A percentile compares a stretch with the other conserved stretches of the same genome.
These are phyloP conservation scores for Trametes coccinea DNA, from an alignment of 768 basidiomycete genomes.

Conservation along the genomic window DNA sequence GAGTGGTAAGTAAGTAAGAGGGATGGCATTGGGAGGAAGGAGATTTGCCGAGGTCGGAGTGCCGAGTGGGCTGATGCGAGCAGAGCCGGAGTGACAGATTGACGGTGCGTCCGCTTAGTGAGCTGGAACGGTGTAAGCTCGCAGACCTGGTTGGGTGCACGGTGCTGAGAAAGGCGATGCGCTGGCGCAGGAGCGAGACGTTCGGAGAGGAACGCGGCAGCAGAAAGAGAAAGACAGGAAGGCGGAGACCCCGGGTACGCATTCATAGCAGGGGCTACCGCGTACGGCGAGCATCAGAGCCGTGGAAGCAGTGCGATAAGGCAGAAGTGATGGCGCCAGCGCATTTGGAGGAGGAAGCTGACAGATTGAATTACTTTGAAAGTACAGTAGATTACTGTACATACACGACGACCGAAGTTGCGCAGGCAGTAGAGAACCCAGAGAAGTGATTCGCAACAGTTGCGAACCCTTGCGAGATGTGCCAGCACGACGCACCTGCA, in stretches of 20 bases:
- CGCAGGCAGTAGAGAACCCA: too few relatives aligned
- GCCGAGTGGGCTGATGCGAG: not conserved
- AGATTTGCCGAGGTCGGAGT: not conserved
- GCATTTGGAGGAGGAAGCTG: not conserved
- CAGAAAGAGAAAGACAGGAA: not conserved
- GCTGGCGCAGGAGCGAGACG: not conserved
- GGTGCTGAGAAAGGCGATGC: not conserved
- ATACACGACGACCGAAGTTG: too few relatives aligned
- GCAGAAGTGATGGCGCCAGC: not conserved
- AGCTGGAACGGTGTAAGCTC: not conserved
- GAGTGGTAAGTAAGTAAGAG: too few relatives aligned
- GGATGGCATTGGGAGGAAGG: too few relatives aligned
- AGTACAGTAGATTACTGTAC: too few relatives aligned
- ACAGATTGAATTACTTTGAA: not conserved
- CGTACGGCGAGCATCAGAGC: not conserved
- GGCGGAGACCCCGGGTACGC: slow-evolving; percentile 9
- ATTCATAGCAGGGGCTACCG: not conserved
- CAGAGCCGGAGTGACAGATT: not conserved
- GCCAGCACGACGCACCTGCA: too few relatives aligned
- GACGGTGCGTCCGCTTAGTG: not conserved
- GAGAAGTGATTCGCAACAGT: too few relatives aligned
- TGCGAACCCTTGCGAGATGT: too few relatives aligned
- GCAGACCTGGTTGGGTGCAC: too few relatives aligned
- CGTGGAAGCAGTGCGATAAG: slow-evolving; percentile 2
- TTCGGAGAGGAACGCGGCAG: not conserved